phyloP scores from a whole-genome alignment of 176 grass and related monocot genomes.

The Oryza glaberrima region DNA sequence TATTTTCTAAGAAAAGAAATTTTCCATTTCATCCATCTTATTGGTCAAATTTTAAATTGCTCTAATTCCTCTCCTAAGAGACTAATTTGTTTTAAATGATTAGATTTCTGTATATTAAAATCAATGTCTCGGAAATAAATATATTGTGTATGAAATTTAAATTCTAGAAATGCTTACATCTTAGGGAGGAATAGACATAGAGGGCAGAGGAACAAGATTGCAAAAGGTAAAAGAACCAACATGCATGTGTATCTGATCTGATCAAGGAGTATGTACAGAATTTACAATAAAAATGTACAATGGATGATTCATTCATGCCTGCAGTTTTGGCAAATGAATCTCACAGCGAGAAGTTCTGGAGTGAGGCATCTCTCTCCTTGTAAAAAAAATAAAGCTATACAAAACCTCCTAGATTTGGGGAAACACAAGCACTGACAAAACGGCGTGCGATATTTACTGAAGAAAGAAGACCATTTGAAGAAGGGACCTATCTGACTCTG shows the following conservation, averaged over 20 bases:
- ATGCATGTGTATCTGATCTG: constrained; percentile 26
- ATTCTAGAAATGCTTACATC: too few relatives aligned
- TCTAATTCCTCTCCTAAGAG: too few relatives aligned
- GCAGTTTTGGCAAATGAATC: constrained; percentile 27
- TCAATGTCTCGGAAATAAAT: too few relatives aligned
- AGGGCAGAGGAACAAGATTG: neutral
- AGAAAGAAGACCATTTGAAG: neutral
- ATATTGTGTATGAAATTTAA: too few relatives aligned
- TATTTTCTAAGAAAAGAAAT: too few relatives aligned
- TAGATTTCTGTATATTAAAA: too few relatives aligned
- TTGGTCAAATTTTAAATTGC: too few relatives aligned
- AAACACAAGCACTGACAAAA: constrained; percentile 42
- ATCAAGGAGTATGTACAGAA: constrained; percentile 6
- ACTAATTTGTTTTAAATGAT: too few relatives aligned
- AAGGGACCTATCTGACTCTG: constrained; percentile 5
- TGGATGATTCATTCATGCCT: neutral
- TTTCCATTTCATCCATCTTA: too few relatives aligned
- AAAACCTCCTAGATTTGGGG: constrained; percentile 35
- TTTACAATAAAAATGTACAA: constrained; percentile 13
- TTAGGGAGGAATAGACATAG: neutral
- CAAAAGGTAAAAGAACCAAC: constrained; percentile 16
- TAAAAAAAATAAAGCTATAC: neutral
- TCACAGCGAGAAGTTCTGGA: constrained; percentile 13
- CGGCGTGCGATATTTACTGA: constrained; percentile 43
- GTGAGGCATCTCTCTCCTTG: neutral